Evolutionary conservation across 192 early-diverging fungal species (phyloP), one percentile per base, ranked within the genome.

Genomic region (Backusella macrospora): DNA sequence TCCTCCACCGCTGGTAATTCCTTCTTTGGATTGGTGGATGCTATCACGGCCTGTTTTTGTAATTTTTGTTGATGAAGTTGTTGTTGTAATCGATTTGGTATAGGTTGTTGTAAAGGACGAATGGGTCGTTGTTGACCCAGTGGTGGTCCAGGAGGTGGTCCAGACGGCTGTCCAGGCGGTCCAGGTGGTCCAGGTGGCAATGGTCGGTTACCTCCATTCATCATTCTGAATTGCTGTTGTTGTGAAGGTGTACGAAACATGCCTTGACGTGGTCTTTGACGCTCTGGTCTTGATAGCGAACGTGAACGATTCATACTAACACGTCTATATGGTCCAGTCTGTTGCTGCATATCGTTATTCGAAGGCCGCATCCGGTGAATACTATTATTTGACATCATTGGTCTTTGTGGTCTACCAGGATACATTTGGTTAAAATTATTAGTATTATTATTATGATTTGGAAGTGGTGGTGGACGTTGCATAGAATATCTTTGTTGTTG

Each of bases 231-330:
- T 42, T 55, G 70, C 29, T 55, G 68, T 78, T 81, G 70, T 42
- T 64, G 79, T 55, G 48, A 76, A 62, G 65, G 82, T 23, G 75
- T 65, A 21, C 82, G 78, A 26, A 86, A 49, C 76, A 86, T 82
- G 8, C 81, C 81, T 13, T 55, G 77, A 23, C 82, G 78, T 46
- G 83, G 85, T 72, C 85, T 70, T 43, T 86, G 78, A 38, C 85
- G 79, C 64, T 86, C 85, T 34, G 85, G 85, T n/a, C 81, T 76
- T 52, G 81, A 81, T 43, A 86, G 63, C 4, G 85, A 86, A 8
- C 78, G 74, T 3, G 79, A 73, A 34, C 83, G 69, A 23, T 72
- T 66, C 10, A 86, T 40, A 47, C 77, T 49, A 62, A 70, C 68
- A 48, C 75, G 59, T 23, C 68, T 70, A 47, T 76, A 76, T 21